A percentile compares a stretch with the other conserved stretches of the same genome.
Conservation (phyloP, 1,284 basidiomycete species). For the Calocybe gambosa region DNA sequence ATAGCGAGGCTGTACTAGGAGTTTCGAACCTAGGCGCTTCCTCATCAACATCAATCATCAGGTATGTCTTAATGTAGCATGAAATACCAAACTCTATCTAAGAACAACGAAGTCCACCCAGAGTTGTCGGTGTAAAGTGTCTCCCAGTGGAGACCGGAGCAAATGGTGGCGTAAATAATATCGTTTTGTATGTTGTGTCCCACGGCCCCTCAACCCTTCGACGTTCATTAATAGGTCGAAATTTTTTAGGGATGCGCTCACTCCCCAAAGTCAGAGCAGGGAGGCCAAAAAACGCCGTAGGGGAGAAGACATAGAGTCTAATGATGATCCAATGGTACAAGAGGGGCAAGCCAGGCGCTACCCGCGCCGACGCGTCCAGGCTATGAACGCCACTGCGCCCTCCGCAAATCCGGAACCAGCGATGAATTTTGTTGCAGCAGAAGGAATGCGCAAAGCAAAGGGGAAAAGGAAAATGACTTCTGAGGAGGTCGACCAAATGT, state of each 20-base stretch:
- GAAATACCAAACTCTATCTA: neutral
- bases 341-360: slow-evolving; percentile 7
- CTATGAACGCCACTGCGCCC: neutral
- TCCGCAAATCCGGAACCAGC: neutral
- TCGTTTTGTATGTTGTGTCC: neutral
- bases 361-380: neutral
- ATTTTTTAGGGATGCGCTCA: neutral
- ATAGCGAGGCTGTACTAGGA: neutral
- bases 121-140: neutral
- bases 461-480: slow-evolving; percentile 10
- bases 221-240: neutral
- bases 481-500: slow-evolving; percentile 4
- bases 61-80: neutral
- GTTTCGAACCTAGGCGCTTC: too few relatives aligned
- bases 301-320: neutral
- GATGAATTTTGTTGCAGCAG: neutral
- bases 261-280: neutral
- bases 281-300: slow-evolving; percentile 6
- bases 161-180: slow-evolving; percentile 1
- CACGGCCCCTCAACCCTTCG: neutral
- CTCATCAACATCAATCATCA: neutral
- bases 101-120: neutral
- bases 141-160: neutral
- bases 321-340: slow-evolving; percentile 2
- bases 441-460: neutral